Percentiles rank a stretch among this genome's conserved stretches.
phyloP scores from a whole-genome alignment of 2,329 filamentous ascomycete genomes.

The Pezicula carpinea region DNA sequence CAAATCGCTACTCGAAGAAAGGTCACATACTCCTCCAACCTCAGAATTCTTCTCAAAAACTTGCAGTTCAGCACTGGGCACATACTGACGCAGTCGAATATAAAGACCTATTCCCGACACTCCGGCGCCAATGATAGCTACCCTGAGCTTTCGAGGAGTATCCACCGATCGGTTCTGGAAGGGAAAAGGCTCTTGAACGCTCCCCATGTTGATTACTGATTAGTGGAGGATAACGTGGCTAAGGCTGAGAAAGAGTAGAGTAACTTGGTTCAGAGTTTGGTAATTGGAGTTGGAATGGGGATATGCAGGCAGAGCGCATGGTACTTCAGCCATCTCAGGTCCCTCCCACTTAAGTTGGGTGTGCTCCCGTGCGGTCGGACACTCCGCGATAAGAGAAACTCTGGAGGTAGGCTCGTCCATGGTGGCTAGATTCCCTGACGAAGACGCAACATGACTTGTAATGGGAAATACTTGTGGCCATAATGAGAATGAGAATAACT shows the following conservation, averaged over 20 bases:
- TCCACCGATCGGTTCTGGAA: neutral
- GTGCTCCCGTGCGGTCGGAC: neutral
- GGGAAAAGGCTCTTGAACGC: neutral
- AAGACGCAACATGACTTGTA: no score
- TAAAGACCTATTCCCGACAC: constrained; percentile 26
- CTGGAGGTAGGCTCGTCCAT: neutral
- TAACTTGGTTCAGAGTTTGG: neutral
- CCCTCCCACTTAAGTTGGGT: neutral
- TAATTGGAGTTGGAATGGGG: neutral
- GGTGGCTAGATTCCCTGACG: neutral
- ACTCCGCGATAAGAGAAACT: neutral
- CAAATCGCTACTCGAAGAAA: no score
- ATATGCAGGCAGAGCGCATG: no score
- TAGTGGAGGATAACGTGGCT: neutral
- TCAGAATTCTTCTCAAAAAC: constrained; percentile 49
- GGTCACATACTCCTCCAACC: constrained; percentile 35
- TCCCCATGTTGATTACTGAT: neutral
- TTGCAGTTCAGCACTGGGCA: constrained; percentile 19
- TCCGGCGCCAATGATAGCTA: constrained; percentile 23
- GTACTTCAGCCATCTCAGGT: no score
- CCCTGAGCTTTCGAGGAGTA: neutral
- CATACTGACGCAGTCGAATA: constrained; percentile 18
- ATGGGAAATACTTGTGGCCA: no score
- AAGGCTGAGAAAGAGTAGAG: neutral
- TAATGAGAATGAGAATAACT: no score